These are phyloP conservation scores for Penicillium turbatum DNA, from an alignment of 495 filamentous ascomycete species.

Conservation along the genomic window DNA sequence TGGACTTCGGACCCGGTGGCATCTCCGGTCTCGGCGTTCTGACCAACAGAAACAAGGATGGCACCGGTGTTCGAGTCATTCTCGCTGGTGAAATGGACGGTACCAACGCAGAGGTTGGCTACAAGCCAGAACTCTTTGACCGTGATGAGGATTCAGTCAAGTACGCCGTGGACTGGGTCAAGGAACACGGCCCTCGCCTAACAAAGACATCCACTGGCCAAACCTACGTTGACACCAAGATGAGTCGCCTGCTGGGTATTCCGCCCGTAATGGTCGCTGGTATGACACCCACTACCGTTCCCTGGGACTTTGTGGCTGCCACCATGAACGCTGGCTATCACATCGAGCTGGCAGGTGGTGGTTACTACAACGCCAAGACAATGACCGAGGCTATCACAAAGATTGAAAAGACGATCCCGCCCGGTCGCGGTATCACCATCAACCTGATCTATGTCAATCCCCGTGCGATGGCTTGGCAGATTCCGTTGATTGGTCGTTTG, in stretches of 20 bases:
- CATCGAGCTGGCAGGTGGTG: constrained; percentile 84
- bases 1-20: constrained; percentile 95
- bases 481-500: constrained; percentile 80
- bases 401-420: constrained; percentile 82
- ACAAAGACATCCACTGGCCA: constrained; percentile 80
- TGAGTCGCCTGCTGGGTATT: constrained; percentile 86
- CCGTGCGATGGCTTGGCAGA: constrained; percentile 95
- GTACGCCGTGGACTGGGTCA: constrained; percentile 97
- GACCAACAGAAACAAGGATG: constrained; percentile 97
- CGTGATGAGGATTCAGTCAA: constrained; percentile 91
- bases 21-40: constrained; percentile 95
- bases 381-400: constrained; percentile 87
- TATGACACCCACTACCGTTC: constrained; percentile 92
- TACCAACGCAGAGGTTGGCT: constrained; percentile 84
- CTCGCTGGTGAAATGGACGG: constrained; percentile 88
- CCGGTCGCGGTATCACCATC: constrained; percentile 87
- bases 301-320: constrained; percentile 94
- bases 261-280: constrained; percentile 91
- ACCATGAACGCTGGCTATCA: constrained; percentile 95
- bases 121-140: constrained; percentile 96
- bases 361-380: constrained; percentile 86
- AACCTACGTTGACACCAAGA: constrained; percentile 95
- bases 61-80: constrained; percentile 92
- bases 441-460: constrained; percentile 98
- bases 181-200: constrained; percentile 84